Evolutionary conservation across 805 yeast species (phyloP), one percentile per base, ranked within the genome.

Genomic region (Candida tammaniensis): DNA sequence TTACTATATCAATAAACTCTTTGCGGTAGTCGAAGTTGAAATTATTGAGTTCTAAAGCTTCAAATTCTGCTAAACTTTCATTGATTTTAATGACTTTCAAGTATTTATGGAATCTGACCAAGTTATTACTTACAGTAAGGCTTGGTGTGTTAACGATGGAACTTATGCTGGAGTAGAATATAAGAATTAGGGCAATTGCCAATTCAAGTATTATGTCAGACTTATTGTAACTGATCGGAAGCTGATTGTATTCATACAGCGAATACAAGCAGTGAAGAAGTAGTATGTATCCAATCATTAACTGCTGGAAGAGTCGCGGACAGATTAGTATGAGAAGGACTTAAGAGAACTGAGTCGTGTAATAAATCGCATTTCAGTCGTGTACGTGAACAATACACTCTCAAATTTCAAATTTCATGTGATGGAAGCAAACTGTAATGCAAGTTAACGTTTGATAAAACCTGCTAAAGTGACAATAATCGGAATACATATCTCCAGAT

Each of bases 201-300:
- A 76, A 65, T 49, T 82, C 87, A 12, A 74, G 32, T 20, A 62
- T 51, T 16, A 82, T 66, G 47, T 76, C 82, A 5, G 50, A 24
- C 17, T 36, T 32, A 33, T 24, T 26, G 28, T 40, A 43, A 4
- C 14, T 17, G n/a, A 40, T 18, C 4, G 51, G 32, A 22, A 67
- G 52, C 46, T 68, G 70, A 46, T 69, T 70, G 53, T 64, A 66
- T 46, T 76, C 80, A 42, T 68, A 71, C 2, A 80, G 66, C 5
- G 81, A 76, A 43, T 72, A 75, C 1, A 72, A 77, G 1, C 79
- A 68, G 48, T 77, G 80, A 1, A 63, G 31, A 23, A 76, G 57
- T 7, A 54, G 31, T 11, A 35, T 10, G 13, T 30, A 35, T 14
- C 39, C 39, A 12, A 35, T 6, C 39, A 35, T 35, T n/a, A n/a